A percentile compares a stretch with the other conserved stretches of the same genome.
Conservation (phyloP, 1,284 basidiomycete genomes). For the Leccinum solheimii region DNA sequence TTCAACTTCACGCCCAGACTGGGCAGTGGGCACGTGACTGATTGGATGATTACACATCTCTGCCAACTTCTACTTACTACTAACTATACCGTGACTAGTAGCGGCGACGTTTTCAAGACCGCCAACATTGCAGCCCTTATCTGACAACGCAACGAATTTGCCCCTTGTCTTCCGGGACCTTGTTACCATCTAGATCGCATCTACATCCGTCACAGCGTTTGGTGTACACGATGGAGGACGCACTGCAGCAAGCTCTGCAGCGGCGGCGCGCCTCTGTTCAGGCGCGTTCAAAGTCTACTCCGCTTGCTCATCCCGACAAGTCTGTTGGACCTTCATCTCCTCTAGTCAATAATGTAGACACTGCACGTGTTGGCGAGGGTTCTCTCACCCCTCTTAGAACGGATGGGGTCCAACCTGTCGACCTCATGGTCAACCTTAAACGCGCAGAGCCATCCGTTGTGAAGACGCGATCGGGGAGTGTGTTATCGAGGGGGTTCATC, state of each 20-base stretch:
- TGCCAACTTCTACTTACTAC: too few species aligned
- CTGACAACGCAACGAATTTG: background rate
- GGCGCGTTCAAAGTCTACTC: slow-evolving; percentile 15
- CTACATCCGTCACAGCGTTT: background rate
- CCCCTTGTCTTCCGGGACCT: background rate
- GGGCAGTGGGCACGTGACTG: background rate
- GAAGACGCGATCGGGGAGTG: slow-evolving; percentile 85
- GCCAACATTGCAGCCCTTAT: background rate
- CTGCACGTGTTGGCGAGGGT: slow-evolving; percentile 3
- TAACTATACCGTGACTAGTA: too few species aligned
- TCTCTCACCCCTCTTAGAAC: background rate
- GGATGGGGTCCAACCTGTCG: slow-evolving; percentile 38
- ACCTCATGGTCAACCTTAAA: slow-evolving; percentile 61
- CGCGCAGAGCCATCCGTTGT: slow-evolving; percentile 75
- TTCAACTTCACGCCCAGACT: too few species aligned
- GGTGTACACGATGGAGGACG: background rate
- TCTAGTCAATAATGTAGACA: slow-evolving; percentile 4
- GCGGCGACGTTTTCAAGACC: background rate
- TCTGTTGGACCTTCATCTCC: slow-evolving; percentile 9
- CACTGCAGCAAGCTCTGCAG: background rate
- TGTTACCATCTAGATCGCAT: background rate
- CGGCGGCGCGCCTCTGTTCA: background rate
- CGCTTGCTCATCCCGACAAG: slow-evolving; percentile 8
- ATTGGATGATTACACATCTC: background rate
- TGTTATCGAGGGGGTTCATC: slow-evolving; percentile 88